phyloP scores from a whole-genome alignment of 306 rosid genomes.

The Lathyrus tuberosus region DNA sequence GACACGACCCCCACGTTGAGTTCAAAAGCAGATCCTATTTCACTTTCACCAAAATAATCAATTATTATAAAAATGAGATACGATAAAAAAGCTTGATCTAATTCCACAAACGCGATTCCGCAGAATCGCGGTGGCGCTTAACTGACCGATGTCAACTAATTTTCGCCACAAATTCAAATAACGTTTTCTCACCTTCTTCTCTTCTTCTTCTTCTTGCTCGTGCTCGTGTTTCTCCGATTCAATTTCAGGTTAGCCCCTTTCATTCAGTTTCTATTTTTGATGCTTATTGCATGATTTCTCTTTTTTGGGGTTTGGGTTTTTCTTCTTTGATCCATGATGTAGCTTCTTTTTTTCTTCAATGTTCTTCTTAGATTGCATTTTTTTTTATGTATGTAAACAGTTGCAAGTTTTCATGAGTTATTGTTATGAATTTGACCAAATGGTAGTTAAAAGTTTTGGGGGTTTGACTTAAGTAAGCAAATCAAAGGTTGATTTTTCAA shows the following conservation, averaged over 20 bases:
- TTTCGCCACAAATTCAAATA: slow-evolving; percentile 1
- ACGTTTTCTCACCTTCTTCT: background rate
- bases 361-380: background rate
- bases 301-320: background rate
- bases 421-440: slow-evolving; percentile 2
- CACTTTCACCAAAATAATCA: background rate
- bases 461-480: background rate
- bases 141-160: background rate
- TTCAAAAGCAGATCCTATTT: background rate
- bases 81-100: background rate
- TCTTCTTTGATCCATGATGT: slow-evolving; percentile 27
- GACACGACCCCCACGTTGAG: slow-evolving; percentile 3
- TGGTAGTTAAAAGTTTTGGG: slow-evolving; percentile 27
- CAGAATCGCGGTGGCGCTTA: slow-evolving; percentile 9
- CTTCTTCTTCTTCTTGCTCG: slow-evolving; percentile 1
- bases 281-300: background rate
- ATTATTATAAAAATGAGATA: background rate
- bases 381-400: background rate
- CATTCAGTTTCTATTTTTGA: background rate
- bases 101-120: background rate
- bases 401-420: background rate
- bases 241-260: slow-evolving; percentile 8
- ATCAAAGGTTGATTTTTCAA: background rate
- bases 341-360: background rate
- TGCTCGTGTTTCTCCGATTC: slow-evolving; percentile 37